Conservation (phyloP, 257 asterid species). For the Nicotiana obtusifolia region DNA sequence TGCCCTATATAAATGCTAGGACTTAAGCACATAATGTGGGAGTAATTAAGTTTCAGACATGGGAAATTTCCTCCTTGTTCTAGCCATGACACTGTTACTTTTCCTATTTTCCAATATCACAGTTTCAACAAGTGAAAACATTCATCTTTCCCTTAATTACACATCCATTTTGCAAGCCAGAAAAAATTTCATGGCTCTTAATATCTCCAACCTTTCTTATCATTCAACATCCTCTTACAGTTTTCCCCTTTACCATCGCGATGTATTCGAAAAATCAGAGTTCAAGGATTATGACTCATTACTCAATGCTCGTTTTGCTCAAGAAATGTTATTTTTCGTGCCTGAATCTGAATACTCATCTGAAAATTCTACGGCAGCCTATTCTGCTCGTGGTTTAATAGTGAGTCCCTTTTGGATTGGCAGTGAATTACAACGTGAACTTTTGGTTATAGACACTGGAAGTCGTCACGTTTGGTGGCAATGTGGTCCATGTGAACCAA, state of each 20-base stretch:
- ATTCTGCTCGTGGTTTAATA: not conserved
- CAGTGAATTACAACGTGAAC: not conserved
- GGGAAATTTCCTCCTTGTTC: not conserved
- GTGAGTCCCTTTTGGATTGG: not conserved
- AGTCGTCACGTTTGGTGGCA: slow-evolving; percentile 8
- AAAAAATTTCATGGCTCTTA: not conserved
- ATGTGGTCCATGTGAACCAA: slow-evolving; percentile 8
- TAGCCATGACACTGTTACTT: not conserved
- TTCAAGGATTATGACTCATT: not conserved
- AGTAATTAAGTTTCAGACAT: not conserved
- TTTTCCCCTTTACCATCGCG: not conserved
- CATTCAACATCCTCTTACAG: not conserved
- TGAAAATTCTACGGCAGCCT: not conserved
- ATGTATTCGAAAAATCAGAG: not conserved
- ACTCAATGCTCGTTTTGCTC: not conserved
- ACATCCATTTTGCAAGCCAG: slow-evolving; percentile 4
- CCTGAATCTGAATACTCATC: not conserved
- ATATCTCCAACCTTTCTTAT: not conserved
- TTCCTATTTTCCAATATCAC: not conserved
- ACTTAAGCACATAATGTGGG: not conserved
- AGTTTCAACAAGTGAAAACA: not conserved
- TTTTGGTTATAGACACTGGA: not conserved
- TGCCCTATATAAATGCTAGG: not conserved
- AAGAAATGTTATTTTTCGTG: not conserved
- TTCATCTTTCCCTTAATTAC: slow-evolving; percentile 2